Evolutionary conservation across 1,139 yeast genomes (phyloP).

Genomic region (Nematodospora anomalae): DNA sequence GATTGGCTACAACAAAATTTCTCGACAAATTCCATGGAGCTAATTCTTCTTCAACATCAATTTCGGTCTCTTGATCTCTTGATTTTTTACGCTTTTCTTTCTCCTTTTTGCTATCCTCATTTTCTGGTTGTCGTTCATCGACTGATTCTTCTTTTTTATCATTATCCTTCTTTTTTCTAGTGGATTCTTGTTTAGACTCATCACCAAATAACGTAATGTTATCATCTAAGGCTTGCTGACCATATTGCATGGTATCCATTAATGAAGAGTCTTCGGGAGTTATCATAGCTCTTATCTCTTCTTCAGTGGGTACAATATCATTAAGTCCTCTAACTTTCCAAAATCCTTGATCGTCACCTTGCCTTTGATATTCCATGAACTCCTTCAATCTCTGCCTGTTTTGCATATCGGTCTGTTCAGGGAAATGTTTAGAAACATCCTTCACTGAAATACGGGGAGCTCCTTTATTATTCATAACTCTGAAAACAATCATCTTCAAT

Average conservation of each 20-base stretch:
- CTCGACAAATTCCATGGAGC: conserved; percentile 94
- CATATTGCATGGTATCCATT: conserved; percentile 90
- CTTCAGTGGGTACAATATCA: conserved; percentile 69
- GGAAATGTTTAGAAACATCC: conserved; percentile 90
- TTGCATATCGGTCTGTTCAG: conserved; percentile 97
- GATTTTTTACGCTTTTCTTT: conserved; percentile 24
- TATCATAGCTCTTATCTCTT: conserved; percentile 78
- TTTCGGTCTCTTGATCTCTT: conserved; percentile 37
- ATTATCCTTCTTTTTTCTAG: conserved; percentile 20
- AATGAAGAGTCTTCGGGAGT: conserved; percentile 89
- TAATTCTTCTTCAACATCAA: conserved; percentile 75
- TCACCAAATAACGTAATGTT: conserved; percentile 51
- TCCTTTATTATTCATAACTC: conserved; percentile 78
- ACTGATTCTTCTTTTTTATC: conserved; percentile 18
- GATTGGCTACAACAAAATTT: conserved; percentile 90
- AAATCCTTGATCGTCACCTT: conserved; percentile 91
- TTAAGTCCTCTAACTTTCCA: conserved; percentile 81
- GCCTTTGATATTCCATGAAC: conserved; percentile 95
- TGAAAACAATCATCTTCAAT: conserved; percentile 87
- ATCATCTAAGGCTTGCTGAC: conserved; percentile 82
- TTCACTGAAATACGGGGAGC: conserved; percentile 78
- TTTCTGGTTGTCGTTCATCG: conserved; percentile 34
- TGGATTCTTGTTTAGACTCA: conserved; percentile 21
- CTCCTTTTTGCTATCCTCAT: conserved; percentile 21
- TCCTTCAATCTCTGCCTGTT: conserved; percentile 93